Base-by-base conservation (phyloP, 108 stramenopile species). In the Nitzschia putrida region DNA sequence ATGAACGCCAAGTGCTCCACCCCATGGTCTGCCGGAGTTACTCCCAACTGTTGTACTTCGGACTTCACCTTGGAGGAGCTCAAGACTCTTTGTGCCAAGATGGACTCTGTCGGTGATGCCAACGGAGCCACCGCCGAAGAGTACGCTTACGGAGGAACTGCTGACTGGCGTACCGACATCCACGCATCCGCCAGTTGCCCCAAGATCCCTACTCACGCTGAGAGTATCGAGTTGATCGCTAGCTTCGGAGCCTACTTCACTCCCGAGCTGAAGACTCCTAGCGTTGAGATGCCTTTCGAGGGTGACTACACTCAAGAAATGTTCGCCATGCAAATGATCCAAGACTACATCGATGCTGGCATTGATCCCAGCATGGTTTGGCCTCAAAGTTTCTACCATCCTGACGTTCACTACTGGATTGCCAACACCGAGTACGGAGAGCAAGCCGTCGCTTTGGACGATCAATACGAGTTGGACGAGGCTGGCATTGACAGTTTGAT, bases 31-130 rank as follows among this genome's bases (percentile, higher is more conserved):
- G 61, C 69, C 24, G 83, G 83, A 23, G 78, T 59, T 3, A 40
- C 53, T 4, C 84, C 86, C 10, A 79, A 66, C n/a, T 90, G 89
- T 63, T 90, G 89, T 61, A 61, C 85, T 2, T 76, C 79, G 44
- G 89, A 90, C 67, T 90, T 90, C 47, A 90, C 86, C 26, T 69
- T 90, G 0, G 85, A 67, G 52, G 86, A 90, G 49, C 80, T 90
- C 72, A 83, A 87, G 56, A 78, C 77, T 24, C 76, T 90, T 59
- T 90, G 89, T 60, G 89, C 81, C 47, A 90, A 90, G 75, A 87
- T 90, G 86, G 85, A 90, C 54, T 72, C 83, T 29, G 63, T 54
- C 25, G 79, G 71, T 10, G 51, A 53, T n/a, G 26, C 63, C 12
- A 74, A 76, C 56, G 85, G 79, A 24, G 50, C 71, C 11, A 79